Evolutionary conservation across 768 basidiomycete species (phyloP), one percentile per base, ranked within the genome.

Genomic region (Boletellus ananiceps): DNA sequence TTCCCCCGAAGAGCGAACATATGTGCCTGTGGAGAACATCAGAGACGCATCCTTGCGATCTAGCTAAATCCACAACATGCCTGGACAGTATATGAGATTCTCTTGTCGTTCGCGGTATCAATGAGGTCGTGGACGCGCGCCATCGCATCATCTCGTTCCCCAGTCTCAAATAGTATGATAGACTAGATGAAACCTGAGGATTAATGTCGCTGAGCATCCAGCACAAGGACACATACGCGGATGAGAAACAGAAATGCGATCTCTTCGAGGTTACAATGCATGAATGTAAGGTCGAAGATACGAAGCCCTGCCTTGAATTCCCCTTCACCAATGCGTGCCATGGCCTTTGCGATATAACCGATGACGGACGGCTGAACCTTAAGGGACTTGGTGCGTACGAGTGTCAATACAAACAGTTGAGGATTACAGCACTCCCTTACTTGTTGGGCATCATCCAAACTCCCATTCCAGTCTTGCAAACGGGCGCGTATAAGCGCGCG

Each of bases 311-410:
- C 44, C 36, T 50, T 32, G 1, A 11, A 15, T 34, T 57, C 45
- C 12, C 56, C 52, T 36, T 50, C 40, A 0, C 57, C 57, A 31
- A 59, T n/a, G n/a, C 25, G 49, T 12, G 47, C 56, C 5, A 59
- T 18, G 7, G 52, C 50, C 48, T 41, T 59, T 9, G 57, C 52
- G 38, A 58, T 47, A 29, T 57, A 42, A 21, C 57, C 57, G 16
- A 51, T 18, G 37, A 43, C 45, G 3, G 52, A 57, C 25, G 38
- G 38, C 32, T 44, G 47, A 25, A 45, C 32, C 14, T 46, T n/a
- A n/a, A 58, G 29, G 31, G 57, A 59, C 56, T 58, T 25, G 25
- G 1, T 12, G 13, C 21, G n/a, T 15, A 42, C 7, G 3, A 29
- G 11, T 16, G 21, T 55, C 19, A 52, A 29, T 18, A 47, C 15